These are phyloP conservation scores for Trichoderma simmonsii DNA, from an alignment of 2,329 filamentous ascomycete species.

Conservation along the genomic window DNA sequence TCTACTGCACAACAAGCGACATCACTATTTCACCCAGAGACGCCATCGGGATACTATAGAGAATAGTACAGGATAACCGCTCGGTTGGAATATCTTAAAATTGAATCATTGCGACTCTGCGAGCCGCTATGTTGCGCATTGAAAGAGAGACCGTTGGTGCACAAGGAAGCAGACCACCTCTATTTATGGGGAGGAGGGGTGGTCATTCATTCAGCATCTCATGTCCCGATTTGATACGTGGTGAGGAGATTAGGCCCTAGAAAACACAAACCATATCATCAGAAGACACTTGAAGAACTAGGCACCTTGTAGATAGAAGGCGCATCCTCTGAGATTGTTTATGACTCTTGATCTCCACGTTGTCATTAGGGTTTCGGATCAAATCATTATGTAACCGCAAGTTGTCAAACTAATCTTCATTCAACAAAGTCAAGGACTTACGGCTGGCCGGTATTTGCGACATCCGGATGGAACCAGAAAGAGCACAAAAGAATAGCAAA, in stretches of 20 bases:
- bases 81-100: too few species aligned
- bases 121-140: neutral
- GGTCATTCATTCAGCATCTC: accelerated
- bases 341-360: neutral
- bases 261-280: neutral
- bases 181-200: too few species aligned
- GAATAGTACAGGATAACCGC: too few species aligned
- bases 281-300: neutral
- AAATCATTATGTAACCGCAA: neutral
- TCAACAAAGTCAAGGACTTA: neutral
- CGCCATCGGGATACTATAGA: too few species aligned
- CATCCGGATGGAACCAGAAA: neutral
- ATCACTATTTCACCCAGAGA: too few species aligned
- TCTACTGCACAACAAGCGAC: too few species aligned
- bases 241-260: neutral
- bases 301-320: neutral
- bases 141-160: neutral
- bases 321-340: neutral
- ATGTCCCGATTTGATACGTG: too few species aligned
- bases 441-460: neutral
- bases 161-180: neutral
- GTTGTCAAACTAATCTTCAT: neutral
- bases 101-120: too few species aligned
- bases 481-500: neutral
- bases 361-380: too few species aligned